Conservation (phyloP, 768 basidiomycete genomes). For the Kockovaella imperatae region DNA sequence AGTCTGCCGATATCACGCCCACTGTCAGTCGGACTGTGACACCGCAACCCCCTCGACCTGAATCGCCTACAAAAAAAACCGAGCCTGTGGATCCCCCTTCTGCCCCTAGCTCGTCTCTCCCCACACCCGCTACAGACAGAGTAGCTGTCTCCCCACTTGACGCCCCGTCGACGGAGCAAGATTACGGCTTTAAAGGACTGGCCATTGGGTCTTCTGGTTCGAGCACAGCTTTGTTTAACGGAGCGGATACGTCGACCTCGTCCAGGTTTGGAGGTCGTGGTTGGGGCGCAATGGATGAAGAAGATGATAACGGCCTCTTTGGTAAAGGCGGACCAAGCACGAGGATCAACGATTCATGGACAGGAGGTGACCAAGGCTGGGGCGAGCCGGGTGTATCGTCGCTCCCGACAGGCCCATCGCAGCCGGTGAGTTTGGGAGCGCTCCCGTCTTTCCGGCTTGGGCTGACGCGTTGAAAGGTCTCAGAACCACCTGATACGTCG, state of each 20-base stretch:
- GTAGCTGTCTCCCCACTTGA: conserved; percentile 38
- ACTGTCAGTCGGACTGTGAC: conserved; percentile 14
- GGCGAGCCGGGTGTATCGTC: conserved; percentile 1
- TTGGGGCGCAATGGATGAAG: conserved; percentile 34
- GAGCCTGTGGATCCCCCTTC: not conserved
- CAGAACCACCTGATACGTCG: not conserved
- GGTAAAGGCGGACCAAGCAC: conserved; percentile 29
- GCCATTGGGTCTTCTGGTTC: conserved; percentile 28
- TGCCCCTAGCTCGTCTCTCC: not conserved
- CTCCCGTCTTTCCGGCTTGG: no score
- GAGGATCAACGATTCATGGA: not conserved
- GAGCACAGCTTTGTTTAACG: conserved; percentile 1
- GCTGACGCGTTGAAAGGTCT: no score
- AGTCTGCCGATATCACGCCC: conserved; percentile 19
- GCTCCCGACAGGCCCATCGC: not conserved
- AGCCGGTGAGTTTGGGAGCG: no score
- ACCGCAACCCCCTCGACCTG: conserved; percentile 8
- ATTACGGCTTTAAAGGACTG: conserved; percentile 32
- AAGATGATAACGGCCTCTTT: conserved; percentile 26
- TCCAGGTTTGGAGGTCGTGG: conserved; percentile 31
- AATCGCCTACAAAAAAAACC: not conserved
- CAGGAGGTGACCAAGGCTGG: conserved; percentile 4
- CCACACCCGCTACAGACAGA: conserved; percentile 25
- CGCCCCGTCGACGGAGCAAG: conserved; percentile 11
- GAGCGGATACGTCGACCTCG: not conserved